Evolutionary conservation across 1,284 basidiomycete genomes (phyloP).

Genomic region (Hemileia vastatrix): DNA sequence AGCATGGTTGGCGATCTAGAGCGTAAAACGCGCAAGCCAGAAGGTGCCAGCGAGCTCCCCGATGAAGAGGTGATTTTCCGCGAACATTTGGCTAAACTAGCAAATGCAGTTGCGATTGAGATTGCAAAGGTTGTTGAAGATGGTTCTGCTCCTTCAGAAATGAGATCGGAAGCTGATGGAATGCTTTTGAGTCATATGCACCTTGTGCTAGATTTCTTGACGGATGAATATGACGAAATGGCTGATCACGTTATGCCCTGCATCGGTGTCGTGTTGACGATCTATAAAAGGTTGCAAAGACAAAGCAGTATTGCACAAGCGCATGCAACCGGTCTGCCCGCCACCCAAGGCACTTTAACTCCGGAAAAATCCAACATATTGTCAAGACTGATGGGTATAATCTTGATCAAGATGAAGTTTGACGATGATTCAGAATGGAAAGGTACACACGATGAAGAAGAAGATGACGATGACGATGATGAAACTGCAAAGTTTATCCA

Average conservation of each 20-base stretch:
- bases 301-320: too few relatives aligned
- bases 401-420: conserved; percentile 62
- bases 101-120: conserved; percentile 76
- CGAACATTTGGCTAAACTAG: conserved; percentile 73
- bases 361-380: conserved; percentile 68
- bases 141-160: conserved; percentile 27
- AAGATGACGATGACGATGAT: conserved; percentile 77
- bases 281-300: conserved; percentile 72
- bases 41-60: conserved; percentile 49
- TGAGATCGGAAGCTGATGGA: conserved; percentile 59
- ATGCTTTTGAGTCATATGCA: conserved; percentile 65
- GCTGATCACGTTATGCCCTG: conserved; percentile 73
- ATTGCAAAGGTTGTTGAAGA: conserved; percentile 70
- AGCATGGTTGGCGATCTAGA: conserved; percentile 65
- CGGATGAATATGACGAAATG: conserved; percentile 78
- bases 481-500: conserved; percentile 73
- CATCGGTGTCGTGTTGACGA: conserved; percentile 60
- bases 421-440: conserved; percentile 73
- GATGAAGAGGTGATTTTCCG: too few relatives aligned
- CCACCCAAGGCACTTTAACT: conserved; percentile 56
- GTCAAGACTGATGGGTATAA: conserved; percentile 64
- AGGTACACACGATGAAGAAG: conserved; percentile 63
- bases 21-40: conserved; percentile 56
- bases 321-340: too few relatives aligned
- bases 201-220: conserved; percentile 75